Percentiles rank a stretch among this genome's conserved stretches.
phyloP scores from a whole-genome alignment of 768 basidiomycete genomes.

The Coprinellus micaceus region DNA sequence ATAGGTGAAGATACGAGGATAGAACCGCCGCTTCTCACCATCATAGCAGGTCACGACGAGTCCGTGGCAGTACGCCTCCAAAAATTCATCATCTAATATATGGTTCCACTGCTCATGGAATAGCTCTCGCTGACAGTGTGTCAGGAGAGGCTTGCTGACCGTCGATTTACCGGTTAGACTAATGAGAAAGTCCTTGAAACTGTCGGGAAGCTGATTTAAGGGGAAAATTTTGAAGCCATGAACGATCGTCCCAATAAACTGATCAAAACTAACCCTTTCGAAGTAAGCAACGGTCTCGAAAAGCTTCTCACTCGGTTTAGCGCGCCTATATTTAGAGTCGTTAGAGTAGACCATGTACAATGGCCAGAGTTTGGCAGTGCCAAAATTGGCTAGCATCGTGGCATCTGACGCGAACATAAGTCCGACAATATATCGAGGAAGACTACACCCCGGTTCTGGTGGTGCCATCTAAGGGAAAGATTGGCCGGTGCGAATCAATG shows the following conservation, averaged over 20 bases:
- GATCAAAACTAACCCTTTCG: not conserved
- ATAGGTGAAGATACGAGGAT: constrained; percentile 31
- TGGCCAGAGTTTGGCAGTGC: not conserved
- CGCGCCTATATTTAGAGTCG: not conserved
- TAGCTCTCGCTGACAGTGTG: constrained; percentile 17
- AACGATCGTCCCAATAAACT: not conserved
- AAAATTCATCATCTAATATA: constrained; percentile 32
- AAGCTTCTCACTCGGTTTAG: not conserved
- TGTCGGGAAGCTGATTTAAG: not conserved
- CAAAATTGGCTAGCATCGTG: not conserved
- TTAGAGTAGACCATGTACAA: not conserved
- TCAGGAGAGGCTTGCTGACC: not conserved
- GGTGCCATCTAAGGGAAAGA: not conserved
- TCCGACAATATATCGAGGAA: not conserved
- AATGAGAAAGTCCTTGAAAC: not conserved
- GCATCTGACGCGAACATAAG: not conserved
- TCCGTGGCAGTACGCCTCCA: constrained; percentile 29
- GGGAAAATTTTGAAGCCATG: too few species aligned
- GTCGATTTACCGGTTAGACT: not conserved
- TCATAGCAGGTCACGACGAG: constrained; percentile 28
- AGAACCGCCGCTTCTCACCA: constrained; percentile 27
- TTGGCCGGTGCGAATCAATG: not conserved
- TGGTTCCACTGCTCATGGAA: constrained; percentile 26
- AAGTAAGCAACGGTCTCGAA: constrained; percentile 2
- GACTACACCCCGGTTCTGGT: constrained; percentile 2